Base-by-base conservation (phyloP, 345 rosid species). In the Melastoma malabathricum region DNA sequence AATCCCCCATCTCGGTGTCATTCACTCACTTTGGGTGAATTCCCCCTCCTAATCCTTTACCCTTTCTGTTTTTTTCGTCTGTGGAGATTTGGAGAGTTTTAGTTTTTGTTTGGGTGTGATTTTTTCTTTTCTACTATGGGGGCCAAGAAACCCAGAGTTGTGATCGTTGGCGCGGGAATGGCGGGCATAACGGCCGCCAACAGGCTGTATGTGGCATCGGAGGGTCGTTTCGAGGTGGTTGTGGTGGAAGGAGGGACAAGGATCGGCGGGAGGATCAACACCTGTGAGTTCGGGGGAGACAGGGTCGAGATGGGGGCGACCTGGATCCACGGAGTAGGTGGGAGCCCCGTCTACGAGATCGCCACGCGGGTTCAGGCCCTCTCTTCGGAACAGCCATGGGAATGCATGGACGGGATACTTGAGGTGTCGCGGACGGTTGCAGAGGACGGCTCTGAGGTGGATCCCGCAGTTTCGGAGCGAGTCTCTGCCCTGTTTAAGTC, bases 301-400 rank as follows among this genome's bases (percentile, higher is more conserved):
- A 68, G 83, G 61, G 84, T 92, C 15, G 98, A 92, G 82, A 84
- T 87, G 87, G 98, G 98, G 4, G 98, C 98, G 20, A 87, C 98
- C 17, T 92, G 95, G 95, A 92, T 92, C 76, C 98, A 92, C 60
- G 98, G 98, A 12, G 87, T 92, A 62, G 95, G 80, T 10, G 96
- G 98, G 50, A 92, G 96, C 65, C 95, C 95, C 10, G 50, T 92
- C 56, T 70, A 87, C 64, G 61, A 56, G 62, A 87, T 92, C 62
- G 89, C 96, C 13, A 63, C 63, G 51, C 72, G 82, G 56, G 80
- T 75, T 56, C 68, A 73, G 8, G 79, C 95, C n/a, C 62, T 92
- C 0, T 68, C 71, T 27, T 84, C 96, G 49, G 78, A 80, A 20
- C 73, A 72, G 76, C 96, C 96, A 6, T 87, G 98, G 98, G 98